Conservation (phyloP, 768 basidiomycete genomes). For the Sarcodon sp. region DNA sequence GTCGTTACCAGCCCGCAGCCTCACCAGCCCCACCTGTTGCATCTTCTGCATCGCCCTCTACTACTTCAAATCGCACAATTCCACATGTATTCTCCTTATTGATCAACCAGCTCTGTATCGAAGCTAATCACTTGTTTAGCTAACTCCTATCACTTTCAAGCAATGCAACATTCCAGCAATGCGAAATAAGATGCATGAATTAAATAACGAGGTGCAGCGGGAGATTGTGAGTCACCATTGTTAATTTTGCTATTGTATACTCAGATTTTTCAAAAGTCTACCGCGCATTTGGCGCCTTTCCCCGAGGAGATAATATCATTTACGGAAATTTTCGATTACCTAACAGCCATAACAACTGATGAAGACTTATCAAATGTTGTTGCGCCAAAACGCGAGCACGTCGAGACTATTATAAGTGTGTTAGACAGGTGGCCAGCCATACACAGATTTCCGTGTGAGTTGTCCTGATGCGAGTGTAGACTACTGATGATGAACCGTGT, state of each 20-base stretch:
- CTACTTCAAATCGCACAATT: constrained; percentile 19
- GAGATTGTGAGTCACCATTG: constrained; percentile 43
- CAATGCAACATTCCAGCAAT: constrained; percentile 74
- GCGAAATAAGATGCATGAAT: constrained; percentile 65
- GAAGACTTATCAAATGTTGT: not conserved
- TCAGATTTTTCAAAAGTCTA: constrained; percentile 33
- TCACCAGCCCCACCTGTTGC: constrained; percentile 14
- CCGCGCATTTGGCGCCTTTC: constrained; percentile 56
- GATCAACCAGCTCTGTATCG: not conserved
- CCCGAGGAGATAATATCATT: constrained; percentile 45
- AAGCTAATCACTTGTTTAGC: constrained; percentile 4
- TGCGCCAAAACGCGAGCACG: constrained; percentile 25
- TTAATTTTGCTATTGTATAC: not conserved
- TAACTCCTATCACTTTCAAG: constrained; percentile 64
- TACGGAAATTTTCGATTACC: constrained; percentile 50
- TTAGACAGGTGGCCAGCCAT: constrained; percentile 65
- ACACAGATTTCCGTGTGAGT: constrained; percentile 58
- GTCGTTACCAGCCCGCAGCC: constrained; percentile 10
- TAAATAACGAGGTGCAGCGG: constrained; percentile 51
- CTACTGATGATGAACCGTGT: not conserved
- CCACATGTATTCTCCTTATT: constrained; percentile 11
- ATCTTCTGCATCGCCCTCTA: constrained; percentile 14
- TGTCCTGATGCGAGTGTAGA: not conserved
- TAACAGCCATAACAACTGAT: constrained; percentile 28
- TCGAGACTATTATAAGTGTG: constrained; percentile 50